Evolutionary conservation across 805 yeast species (phyloP).

Genomic region (Kazachstania taianensis): DNA sequence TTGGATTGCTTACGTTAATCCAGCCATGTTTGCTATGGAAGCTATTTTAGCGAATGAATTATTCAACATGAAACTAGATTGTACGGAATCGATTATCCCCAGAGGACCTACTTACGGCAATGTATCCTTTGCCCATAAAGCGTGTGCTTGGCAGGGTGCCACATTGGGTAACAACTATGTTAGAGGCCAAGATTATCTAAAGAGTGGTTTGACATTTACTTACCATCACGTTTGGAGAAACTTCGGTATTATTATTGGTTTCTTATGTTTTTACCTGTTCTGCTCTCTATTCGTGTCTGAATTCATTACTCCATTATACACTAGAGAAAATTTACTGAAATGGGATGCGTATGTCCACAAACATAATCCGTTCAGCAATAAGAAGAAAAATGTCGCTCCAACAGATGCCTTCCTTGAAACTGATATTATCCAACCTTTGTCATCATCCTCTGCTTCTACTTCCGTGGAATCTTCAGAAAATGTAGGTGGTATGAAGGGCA

Average conservation of each 20-base stretch:
- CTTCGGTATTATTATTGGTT: conserved; percentile 52
- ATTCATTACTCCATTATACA: conserved; percentile 20
- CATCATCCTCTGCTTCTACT: conserved; percentile 8
- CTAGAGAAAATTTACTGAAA: conserved; percentile 9
- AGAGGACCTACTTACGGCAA: conserved; percentile 43
- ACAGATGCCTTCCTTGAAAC: not conserved
- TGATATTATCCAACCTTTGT: conserved; percentile 2
- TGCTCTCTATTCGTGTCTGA: conserved; percentile 27
- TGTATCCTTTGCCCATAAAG: conserved; percentile 30
- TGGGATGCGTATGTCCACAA: conserved; percentile 4
- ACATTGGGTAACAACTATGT: conserved; percentile 42
- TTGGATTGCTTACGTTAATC: conserved; percentile 53
- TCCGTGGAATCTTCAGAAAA: conserved; percentile 8
- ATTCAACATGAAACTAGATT: conserved; percentile 43
- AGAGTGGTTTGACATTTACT: conserved; percentile 37
- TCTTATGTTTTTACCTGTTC: conserved; percentile 30
- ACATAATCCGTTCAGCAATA: conserved; percentile 3
- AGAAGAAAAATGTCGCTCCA: conserved; percentile 1
- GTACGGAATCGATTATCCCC: conserved; percentile 49
- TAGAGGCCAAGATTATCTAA: conserved; percentile 47
- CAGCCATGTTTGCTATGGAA: conserved; percentile 51
- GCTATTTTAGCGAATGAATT: conserved; percentile 58
- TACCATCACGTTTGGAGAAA: conserved; percentile 69
- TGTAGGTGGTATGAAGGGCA: conserved; percentile 2
- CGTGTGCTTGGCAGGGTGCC: conserved; percentile 57